Conservation (phyloP, 441 rosid species). For the Flueggea neowawraea region DNA sequence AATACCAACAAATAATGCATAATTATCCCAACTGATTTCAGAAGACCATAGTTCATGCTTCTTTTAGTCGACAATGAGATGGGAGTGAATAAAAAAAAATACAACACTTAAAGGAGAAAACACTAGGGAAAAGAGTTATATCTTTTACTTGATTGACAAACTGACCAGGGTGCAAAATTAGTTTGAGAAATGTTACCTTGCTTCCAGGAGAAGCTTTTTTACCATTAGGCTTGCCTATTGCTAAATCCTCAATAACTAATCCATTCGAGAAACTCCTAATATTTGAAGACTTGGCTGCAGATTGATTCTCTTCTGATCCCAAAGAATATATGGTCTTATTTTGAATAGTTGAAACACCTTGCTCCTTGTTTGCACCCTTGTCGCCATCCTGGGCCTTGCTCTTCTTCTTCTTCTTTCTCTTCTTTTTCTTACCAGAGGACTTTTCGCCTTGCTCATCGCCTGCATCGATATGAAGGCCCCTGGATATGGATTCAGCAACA, state of each 20-base stretch:
- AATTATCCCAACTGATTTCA: neutral
- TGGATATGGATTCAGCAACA: constrained; percentile 16
- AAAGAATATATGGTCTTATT: constrained; percentile 27
- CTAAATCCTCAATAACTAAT: constrained; percentile 73
- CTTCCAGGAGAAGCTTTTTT: constrained; percentile 83
- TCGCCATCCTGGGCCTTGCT: constrained; percentile 47
- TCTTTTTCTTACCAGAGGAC: constrained; percentile 53
- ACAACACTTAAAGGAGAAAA: no score
- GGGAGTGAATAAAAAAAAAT: neutral
- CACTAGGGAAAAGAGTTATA: no score
- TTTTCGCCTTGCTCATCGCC: constrained; percentile 29
- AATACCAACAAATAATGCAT: neutral
- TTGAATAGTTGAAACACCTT: constrained; percentile 23
- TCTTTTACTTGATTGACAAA: no score
- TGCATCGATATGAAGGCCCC: constrained; percentile 27
- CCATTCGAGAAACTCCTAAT: constrained; percentile 77
- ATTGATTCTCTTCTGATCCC: constrained; percentile 28
- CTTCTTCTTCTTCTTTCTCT: constrained; percentile 47
- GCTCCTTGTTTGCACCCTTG: constrained; percentile 18
- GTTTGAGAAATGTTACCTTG: constrained; percentile 34
- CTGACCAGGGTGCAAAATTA: no score
- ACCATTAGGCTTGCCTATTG: constrained; percentile 87
- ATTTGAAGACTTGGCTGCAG: constrained; percentile 50
- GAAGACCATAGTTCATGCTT: no score
- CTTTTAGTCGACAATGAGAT: neutral